Percentiles rank a stretch among this genome's conserved stretches.
Evolutionary conservation across 805 yeast species (phyloP).

Genomic region (Lipomyces spencermartinsiae): DNA sequence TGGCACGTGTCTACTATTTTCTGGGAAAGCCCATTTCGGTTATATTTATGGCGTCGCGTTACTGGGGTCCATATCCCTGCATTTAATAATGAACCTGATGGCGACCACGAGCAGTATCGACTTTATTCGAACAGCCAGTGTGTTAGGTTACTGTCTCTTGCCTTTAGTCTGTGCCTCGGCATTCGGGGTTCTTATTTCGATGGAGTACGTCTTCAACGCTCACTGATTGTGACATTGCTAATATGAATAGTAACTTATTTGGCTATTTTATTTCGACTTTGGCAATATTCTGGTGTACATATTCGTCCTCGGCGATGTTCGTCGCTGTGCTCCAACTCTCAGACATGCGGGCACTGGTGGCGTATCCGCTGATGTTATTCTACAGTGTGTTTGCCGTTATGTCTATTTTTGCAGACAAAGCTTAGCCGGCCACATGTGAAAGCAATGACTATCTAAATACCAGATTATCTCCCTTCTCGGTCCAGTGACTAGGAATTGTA

Average conservation of each 20-base stretch:
- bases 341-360: slow-evolving; percentile 87
- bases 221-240: neutral
- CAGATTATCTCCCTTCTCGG: neutral
- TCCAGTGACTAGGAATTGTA: neutral
- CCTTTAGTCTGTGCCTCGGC: slow-evolving; percentile 84
- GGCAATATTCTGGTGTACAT: slow-evolving; percentile 88
- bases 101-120: slow-evolving; percentile 55
- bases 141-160: slow-evolving; percentile 89
- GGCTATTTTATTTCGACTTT: slow-evolving; percentile 75
- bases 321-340: slow-evolving; percentile 81
- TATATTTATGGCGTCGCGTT: slow-evolving; percentile 95
- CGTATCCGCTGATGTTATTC: slow-evolving; percentile 90
- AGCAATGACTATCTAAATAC: neutral
- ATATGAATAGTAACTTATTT: slow-evolving; percentile 52
- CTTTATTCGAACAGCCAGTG: slow-evolving; percentile 78
- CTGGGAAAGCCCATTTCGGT: slow-evolving; percentile 96
- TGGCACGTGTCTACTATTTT: slow-evolving; percentile 76
- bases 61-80: slow-evolving; percentile 85
- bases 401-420: slow-evolving; percentile 77
- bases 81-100: slow-evolving; percentile 86
- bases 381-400: slow-evolving; percentile 93
- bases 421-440: slow-evolving; percentile 2
- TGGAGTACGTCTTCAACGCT: slow-evolving; percentile 53
- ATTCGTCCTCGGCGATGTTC: slow-evolving; percentile 90
- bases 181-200: slow-evolving; percentile 65